Conservation (phyloP, 31 red algal species). For the Odonthalia washingtoniensis region DNA sequence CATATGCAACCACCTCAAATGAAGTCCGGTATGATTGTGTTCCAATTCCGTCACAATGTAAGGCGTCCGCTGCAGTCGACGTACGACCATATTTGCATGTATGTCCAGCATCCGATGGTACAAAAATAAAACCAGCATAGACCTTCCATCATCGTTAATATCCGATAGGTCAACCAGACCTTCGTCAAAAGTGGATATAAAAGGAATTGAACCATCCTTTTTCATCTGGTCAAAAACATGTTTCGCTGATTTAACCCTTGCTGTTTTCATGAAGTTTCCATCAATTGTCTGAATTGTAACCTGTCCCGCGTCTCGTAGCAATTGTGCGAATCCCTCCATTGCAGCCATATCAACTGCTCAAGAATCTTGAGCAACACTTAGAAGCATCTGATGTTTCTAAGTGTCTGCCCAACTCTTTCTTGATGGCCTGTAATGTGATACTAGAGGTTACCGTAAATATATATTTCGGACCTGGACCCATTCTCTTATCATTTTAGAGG, state of each 20-base stretch:
- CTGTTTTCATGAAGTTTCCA: background rate
- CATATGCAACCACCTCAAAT: slow-evolving; percentile 35
- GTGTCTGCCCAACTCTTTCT: background rate
- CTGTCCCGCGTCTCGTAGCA: background rate
- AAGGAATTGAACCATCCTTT: background rate
- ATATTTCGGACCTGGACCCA: background rate
- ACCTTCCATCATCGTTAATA: background rate
- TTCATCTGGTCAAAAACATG: background rate
- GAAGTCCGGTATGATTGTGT: slow-evolving; percentile 28
- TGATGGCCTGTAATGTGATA: background rate
- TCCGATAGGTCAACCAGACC: background rate
- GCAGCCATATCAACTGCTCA: slow-evolving; percentile 19
- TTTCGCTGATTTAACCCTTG: background rate
- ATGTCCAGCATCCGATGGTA: slow-evolving; percentile 2
- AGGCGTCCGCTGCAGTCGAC: slow-evolving; percentile 16
- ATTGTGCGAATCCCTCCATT: background rate
- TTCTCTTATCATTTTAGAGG: background rate
- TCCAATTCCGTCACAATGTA: slow-evolving; percentile 43
- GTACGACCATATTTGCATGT: slow-evolving; percentile 6
- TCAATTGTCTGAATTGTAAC: background rate
- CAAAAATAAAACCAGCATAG: slow-evolving; percentile 32
- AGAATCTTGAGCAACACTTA: no score
- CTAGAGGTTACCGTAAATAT: background rate
- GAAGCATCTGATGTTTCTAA: background rate
- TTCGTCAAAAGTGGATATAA: background rate